A percentile compares a stretch with the other conserved stretches of the same genome.
These are phyloP conservation scores for Sanghuangporus sanghuang DNA, from an alignment of 1,284 basidiomycete species.

Conservation along the genomic window DNA sequence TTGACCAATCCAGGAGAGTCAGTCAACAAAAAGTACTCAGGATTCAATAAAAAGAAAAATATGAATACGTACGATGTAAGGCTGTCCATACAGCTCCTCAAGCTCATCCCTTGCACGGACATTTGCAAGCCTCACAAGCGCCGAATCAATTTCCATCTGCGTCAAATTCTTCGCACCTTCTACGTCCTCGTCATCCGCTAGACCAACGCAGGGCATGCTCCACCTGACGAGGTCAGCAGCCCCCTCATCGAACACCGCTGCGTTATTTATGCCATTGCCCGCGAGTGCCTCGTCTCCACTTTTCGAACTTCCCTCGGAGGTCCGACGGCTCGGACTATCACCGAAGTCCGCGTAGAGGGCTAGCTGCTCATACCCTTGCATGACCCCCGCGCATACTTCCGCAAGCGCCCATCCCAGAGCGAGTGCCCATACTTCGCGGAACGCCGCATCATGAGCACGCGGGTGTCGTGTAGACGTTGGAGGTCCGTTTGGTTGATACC, in stretches of 20 bases:
- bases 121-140: constrained; percentile 40
- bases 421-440: constrained; percentile 67
- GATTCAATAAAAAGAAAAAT: not conserved
- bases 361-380: constrained; percentile 65
- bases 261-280: constrained; percentile 13
- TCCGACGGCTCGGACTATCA: not conserved
- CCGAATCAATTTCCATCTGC: constrained; percentile 46
- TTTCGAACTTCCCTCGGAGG: constrained; percentile 37
- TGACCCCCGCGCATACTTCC: constrained; percentile 56
- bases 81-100: constrained; percentile 68
- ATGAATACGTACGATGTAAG: constrained; percentile 55
- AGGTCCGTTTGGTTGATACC: constrained; percentile 1
- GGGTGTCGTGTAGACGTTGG: constrained; percentile 42
- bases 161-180: not conserved
- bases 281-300: constrained; percentile 32
- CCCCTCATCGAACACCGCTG: constrained; percentile 2
- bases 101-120: constrained; percentile 65
- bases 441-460: constrained; percentile 45
- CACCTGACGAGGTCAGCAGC: not conserved
- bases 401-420: constrained; percentile 65
- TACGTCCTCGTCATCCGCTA: not conserved
- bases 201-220: not conserved
- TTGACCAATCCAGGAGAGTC: not conserved
- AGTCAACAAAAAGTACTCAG: not conserved
- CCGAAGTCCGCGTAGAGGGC: constrained; percentile 56